Conservation (phyloP, 305 asterid species). For the Andrographis paniculata region DNA sequence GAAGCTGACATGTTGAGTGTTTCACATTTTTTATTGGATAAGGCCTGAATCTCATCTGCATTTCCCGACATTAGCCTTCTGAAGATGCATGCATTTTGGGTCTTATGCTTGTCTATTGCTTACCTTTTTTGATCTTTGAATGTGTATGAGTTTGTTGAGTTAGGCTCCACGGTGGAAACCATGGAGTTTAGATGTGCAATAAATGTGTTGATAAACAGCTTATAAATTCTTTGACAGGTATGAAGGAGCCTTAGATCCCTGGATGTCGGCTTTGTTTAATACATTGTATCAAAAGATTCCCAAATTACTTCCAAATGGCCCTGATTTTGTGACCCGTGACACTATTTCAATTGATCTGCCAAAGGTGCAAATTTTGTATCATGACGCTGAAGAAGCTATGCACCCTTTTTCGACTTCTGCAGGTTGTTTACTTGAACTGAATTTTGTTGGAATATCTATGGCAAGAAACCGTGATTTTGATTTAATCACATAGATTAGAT, state of each 20-base stretch:
- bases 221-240: conserved; percentile 40
- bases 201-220: background rate
- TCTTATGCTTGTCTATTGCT: too few species aligned
- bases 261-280: conserved; percentile 83
- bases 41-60: too few species aligned
- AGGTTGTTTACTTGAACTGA: too few species aligned
- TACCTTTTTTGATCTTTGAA: too few species aligned
- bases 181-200: too few species aligned
- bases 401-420: conserved; percentile 32
- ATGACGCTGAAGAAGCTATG: conserved; percentile 33
- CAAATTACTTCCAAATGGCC: conserved; percentile 59
- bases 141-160: conserved; percentile 11
- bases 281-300: conserved; percentile 41
- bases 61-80: too few species aligned
- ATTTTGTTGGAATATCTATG: conserved; percentile 3
- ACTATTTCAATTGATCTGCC: conserved; percentile 55
- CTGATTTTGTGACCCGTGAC: conserved; percentile 34
- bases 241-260: conserved; percentile 95
- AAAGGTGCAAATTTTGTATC: conserved; percentile 51
- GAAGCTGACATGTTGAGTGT: too few species aligned
- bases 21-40: too few species aligned
- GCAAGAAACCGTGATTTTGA: background rate
- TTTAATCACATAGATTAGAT: too few species aligned
- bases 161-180: conserved; percentile 10
- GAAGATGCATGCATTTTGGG: background rate